Base-by-base conservation (phyloP, 2,329 filamentous ascomycete genomes). In the Bipolaris sorokiniana region DNA sequence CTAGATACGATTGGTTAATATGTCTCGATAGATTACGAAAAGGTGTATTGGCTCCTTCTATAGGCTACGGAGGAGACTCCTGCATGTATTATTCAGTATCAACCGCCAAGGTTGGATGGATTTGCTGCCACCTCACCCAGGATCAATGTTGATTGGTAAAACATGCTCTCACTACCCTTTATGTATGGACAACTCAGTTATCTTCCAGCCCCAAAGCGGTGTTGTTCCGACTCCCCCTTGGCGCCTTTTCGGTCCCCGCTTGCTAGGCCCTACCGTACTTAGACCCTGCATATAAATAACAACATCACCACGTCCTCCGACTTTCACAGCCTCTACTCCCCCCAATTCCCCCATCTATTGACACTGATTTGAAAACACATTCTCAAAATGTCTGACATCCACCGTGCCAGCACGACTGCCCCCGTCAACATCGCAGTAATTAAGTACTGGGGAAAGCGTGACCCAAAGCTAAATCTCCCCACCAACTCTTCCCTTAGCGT, bases 401-500 rank as follows among this genome's bases (percentile, higher is more conserved):
- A 96, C 82, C 90, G 92, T 71, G 91, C 95, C 68, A 97, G 91
- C 82, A 97, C 95, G 58, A 98, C 93, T 63, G 95, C 95, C 38
- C 95, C 94, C 13, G 94, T 98, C 74, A 98, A 98, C 83, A 98
- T 98, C 76, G 94, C 94, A 65, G 93, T 98, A 56, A 95, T 98
- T 81, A 98, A 98, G 76, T 90, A 99, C 86, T 99, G 96, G 95
- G 95, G 96, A 69, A 99, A 99, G 82, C 91, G 95, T 62, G 93
- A 98, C 79, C 80, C 91, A 50, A 91, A 90, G 76, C 87, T 98
- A 70, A 99, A 99, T 80, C 90, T 98, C 54, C 95, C 95, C 34
- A 98, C 95, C 75, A 99, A 99, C 83, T 96, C 92, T 64, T 99
- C 95, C 65, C 88, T 99, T 73, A 97, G 92, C 62, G 94, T 99